Percentiles rank a stretch among this genome's conserved stretches.
These are phyloP conservation scores for Neobulgaria alba DNA, from an alignment of 2,329 filamentous ascomycete species.

Conservation along the genomic window DNA sequence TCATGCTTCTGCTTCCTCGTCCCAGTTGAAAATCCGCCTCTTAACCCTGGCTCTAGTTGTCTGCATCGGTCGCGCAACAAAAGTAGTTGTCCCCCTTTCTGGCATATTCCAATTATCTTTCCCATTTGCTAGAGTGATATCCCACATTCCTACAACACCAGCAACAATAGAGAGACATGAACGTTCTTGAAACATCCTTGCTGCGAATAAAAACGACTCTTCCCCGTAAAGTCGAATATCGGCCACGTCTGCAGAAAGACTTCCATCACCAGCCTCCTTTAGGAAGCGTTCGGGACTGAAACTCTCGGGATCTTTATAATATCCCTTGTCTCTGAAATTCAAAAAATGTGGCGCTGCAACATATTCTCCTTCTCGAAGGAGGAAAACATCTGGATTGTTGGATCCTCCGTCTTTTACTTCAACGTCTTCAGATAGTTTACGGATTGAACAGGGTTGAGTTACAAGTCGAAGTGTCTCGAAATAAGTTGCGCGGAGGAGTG, in stretches of 20 bases:
- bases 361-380: conserved; percentile 34
- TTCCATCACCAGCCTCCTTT: conserved; percentile 28
- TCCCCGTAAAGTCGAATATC: conserved; percentile 41
- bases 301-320: conserved; percentile 32
- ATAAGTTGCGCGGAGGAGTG: conserved; percentile 37
- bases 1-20: conserved; percentile 1
- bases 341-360: conserved; percentile 36
- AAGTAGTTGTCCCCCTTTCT: conserved; percentile 37
- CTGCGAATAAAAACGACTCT: conserved; percentile 33
- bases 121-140: conserved; percentile 39
- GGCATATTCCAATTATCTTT: conserved; percentile 42
- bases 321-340: conserved; percentile 34
- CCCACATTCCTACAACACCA: conserved; percentile 46
- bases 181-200: conserved; percentile 40
- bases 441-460: conserved; percentile 34
- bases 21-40: conserved; percentile 27
- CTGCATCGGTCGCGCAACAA: conserved; percentile 40
- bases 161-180: conserved; percentile 42
- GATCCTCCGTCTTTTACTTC: conserved; percentile 16
- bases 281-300: conserved; percentile 41
- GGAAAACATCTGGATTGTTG: conserved; percentile 30
- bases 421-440: conserved; percentile 33
- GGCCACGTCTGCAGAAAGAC: conserved; percentile 31
- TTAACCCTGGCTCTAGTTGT: conserved; percentile 47
- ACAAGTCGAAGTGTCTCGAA: conserved; percentile 38